phyloP scores from a whole-genome alignment of 371 early-diverging fungal genomes.

The Mortierella sp. region DNA sequence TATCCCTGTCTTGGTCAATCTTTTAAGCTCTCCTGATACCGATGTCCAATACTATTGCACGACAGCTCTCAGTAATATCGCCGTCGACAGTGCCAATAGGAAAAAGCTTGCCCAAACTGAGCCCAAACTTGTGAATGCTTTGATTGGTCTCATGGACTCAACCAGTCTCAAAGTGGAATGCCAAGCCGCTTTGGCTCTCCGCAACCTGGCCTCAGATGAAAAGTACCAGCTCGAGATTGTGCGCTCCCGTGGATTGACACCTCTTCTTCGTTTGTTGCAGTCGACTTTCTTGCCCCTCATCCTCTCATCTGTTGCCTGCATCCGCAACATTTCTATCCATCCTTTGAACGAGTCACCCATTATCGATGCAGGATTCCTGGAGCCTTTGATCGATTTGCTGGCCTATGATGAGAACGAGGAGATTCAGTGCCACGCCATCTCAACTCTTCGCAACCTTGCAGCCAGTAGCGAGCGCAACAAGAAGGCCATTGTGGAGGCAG shows the following conservation, averaged over 20 bases:
- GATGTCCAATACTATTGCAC: constrained; percentile 94
- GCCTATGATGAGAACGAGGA: constrained; percentile 84
- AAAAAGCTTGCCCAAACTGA: constrained; percentile 83
- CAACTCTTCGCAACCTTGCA: constrained; percentile 88
- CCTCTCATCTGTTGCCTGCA: constrained; percentile 92
- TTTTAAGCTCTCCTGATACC: constrained; percentile 84
- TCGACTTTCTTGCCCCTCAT: constrained; percentile 84
- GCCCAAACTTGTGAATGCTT: constrained; percentile 78
- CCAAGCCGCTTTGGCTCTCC: constrained; percentile 90
- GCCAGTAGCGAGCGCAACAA: constrained; percentile 88
- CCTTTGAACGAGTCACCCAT: constrained; percentile 89
- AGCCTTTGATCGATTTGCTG: constrained; percentile 78
- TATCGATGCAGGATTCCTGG: constrained; percentile 85
- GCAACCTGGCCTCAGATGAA: constrained; percentile 92
- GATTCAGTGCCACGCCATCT: constrained; percentile 89
- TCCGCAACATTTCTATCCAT: constrained; percentile 94
- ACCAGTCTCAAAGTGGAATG: constrained; percentile 88
- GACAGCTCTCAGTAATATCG: constrained; percentile 93
- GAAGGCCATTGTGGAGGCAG: constrained; percentile 81
- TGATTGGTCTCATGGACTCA: constrained; percentile 86
- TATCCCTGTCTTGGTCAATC: constrained; percentile 84
- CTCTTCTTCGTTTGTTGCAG: constrained; percentile 81
- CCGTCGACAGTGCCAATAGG: constrained; percentile 87
- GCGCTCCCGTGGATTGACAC: constrained; percentile 79
- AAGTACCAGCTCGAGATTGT: constrained; percentile 91